Conservation (phyloP, 1,284 basidiomycete species). For the Phenoliferia sp. region DNA sequence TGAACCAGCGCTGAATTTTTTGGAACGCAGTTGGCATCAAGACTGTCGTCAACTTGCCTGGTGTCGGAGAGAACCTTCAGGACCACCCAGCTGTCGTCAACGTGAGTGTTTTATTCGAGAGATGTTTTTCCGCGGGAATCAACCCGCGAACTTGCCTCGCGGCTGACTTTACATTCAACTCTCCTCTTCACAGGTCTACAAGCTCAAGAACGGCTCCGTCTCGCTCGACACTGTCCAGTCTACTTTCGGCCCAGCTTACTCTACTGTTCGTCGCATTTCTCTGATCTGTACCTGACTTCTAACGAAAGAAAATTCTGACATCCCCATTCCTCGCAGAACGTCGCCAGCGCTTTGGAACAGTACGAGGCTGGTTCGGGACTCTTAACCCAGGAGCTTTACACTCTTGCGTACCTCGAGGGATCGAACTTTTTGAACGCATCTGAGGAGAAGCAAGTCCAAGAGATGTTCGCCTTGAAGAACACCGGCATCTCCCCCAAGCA, state of each 20-base stretch:
- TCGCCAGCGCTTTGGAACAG: conserved; percentile 3
- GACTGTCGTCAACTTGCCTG: conserved; percentile 44
- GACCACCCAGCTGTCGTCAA: conserved; percentile 17
- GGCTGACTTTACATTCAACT: not conserved
- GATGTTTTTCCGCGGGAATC: not conserved
- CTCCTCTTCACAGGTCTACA: not conserved
- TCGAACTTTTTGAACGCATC: not conserved
- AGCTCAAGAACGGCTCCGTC: not conserved
- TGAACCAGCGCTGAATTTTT: not conserved
- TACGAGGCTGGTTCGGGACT: conserved; percentile 15
- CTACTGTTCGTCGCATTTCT: not conserved
- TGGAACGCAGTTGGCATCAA: conserved; percentile 50
- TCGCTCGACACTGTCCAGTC: conserved; percentile 7
- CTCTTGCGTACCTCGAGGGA: conserved; percentile 17
- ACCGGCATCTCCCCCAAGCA: conserved; percentile 3
- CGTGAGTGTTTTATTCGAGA: conserved; percentile 5
- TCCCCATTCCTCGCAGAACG: not conserved
- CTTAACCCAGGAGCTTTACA: conserved; percentile 15
- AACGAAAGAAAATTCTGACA: no score
- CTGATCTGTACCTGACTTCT: not conserved
- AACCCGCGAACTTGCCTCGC: not conserved
- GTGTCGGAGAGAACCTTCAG: conserved; percentile 57
- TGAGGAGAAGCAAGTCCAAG: conserved; percentile 1
- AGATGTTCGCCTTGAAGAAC: conserved; percentile 1
- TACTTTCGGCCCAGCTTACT: not conserved